Evolutionary conservation across 1,139 yeast species (phyloP), one percentile per base, ranked within the genome.

Genomic region (Magnusiomyces fungicola): DNA sequence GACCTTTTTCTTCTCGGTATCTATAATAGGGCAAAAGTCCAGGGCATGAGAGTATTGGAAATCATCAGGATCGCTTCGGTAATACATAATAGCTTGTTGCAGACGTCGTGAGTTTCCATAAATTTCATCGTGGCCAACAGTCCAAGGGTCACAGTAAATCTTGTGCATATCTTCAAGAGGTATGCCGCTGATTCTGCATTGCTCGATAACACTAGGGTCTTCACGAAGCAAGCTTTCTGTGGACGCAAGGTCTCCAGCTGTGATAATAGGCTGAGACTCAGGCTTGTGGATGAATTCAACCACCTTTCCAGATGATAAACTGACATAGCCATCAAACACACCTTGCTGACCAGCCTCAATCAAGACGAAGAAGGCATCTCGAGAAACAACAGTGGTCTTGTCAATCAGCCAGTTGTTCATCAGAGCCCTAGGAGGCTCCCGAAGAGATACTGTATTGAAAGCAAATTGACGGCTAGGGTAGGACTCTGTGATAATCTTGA

Each of bases 131-230:
- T 80, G 83, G 52, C 92, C 92, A 62, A 84, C 82, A 46, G 92
- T 82, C 94, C 94, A 84, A 52, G 92, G 88, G 65, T 84, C 94
- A 71, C 92, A 83, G 72, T 81, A 83, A 46, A 84, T 76, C 60
- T 80, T 77, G 66, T 78, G 72, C 86, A 84, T 83, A 43, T 82
- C 83, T 46, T 67, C 67, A 39, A 73, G 75, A 50, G 87, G 82
- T 56, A 83, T 67, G 49, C 92, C 92, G 42, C 83, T 77, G 53
- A 82, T 63, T 48, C 71, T 78, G 72, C 90, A 82, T 69, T 84
- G 90, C 66, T 78, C 80, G 58, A 82, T 80, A 55, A 84, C 92
- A 38, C 69, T 70, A 33, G 89, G 85, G 63, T 83, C 88, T 6
- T 61, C 68, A 68, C 92, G 76, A 56, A 83, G 75, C 55, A 81